Evolutionary conservation across 768 basidiomycete species (phyloP), one percentile per base, ranked within the genome.

Genomic region (Amanita muscaria): DNA sequence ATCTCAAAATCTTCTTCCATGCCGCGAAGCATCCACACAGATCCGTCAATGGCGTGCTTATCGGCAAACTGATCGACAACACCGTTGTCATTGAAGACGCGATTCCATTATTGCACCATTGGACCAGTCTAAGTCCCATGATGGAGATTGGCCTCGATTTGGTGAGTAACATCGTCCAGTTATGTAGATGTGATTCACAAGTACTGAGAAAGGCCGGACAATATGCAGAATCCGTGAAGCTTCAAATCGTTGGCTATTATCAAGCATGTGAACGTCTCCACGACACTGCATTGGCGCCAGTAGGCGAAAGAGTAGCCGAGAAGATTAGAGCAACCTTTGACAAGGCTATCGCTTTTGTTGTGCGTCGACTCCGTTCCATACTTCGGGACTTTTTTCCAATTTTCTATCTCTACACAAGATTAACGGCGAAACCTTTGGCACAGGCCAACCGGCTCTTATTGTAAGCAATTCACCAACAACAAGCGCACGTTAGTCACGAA

Each of bases 61-160:
- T 90, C 1, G 86, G 86, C 27, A 73, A 64, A 36, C 46, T 55
- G 14, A 42, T 21, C 32, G 23, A 49, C 12, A 55, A 62, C 2
- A 57, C 55, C 1, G 72, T 85, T 33, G 59, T 59, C 43, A 72
- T 84, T 39, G 63, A 67, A 39, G 86, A 90, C 55, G 73, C 79
- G 2, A 67, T 91, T 30, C 88, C 88, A 12, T 68, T 91, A 27
- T 72, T 88, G 40, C 88, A 91, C 56, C 80, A 88, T 57, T 90
- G 87, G 87, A 87, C 85, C 5, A 80, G 74, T 53, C 68, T 91
- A 42, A 83, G 80, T 49, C 83, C 85, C 3, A 84, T 84, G 80
- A 88, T 88, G 82, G 86, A 88, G 58, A 79, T 87, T 49, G 88
- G 85, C 19, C 70, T 88, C 32, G 83, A 86, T 53, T 64, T 87